Percentiles rank a stretch among this genome's conserved stretches.
phyloP scores from a whole-genome alignment of 371 early-diverging fungal genomes.

The Apophysomyces trapeziformis region DNA sequence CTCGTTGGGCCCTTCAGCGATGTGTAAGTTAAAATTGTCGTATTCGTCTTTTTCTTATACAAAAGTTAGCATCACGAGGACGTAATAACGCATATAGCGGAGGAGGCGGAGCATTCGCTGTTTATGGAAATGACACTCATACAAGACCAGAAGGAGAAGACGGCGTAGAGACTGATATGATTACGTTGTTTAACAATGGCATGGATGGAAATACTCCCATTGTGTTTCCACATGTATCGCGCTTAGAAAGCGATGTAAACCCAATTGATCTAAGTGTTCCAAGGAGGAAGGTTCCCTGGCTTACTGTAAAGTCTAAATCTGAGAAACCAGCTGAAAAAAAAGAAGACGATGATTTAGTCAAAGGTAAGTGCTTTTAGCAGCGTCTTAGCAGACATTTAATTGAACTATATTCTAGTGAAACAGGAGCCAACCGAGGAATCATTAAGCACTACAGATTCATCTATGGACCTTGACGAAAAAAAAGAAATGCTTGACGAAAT shows the following conservation, averaged over 20 bases:
- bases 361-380: not conserved
- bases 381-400: not conserved
- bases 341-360: conserved; percentile 3
- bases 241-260: conserved; percentile 44
- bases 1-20: conserved; percentile 67
- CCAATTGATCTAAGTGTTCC: conserved; percentile 38
- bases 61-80: conserved; percentile 16
- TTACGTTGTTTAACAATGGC: conserved; percentile 27
- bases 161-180: conserved; percentile 36
- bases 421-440: conserved; percentile 11
- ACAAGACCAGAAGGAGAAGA: conserved; percentile 30
- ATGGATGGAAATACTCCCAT: conserved; percentile 36
- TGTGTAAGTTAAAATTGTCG: conserved; percentile 21
- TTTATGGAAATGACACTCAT: conserved; percentile 37
- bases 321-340: conserved; percentile 15
- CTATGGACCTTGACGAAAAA: conserved; percentile 14
- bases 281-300: conserved; percentile 36
- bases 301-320: conserved; percentile 25
- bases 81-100: conserved; percentile 19
- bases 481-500: not conserved
- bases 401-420: conserved; percentile 14
- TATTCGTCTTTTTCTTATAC: not conserved
- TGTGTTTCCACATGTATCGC: conserved; percentile 39
- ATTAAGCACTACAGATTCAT: not conserved
- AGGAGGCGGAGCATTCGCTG: conserved; percentile 37